phyloP scores from a whole-genome alignment of 495 filamentous ascomycete genomes.

The Daldinia decipiens region DNA sequence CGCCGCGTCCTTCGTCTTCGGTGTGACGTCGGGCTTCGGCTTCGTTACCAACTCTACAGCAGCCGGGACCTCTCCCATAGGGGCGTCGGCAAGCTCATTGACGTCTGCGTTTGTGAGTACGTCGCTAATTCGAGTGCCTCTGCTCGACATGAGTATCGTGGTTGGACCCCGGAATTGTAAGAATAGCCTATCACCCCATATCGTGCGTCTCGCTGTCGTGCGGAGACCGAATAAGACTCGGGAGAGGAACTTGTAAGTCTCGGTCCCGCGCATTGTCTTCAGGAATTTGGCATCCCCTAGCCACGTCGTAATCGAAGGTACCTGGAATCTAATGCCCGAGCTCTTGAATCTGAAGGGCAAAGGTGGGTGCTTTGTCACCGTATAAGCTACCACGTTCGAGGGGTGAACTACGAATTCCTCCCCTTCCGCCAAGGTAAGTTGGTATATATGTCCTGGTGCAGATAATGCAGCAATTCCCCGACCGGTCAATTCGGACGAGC shows the following conservation, averaged over 20 bases:
- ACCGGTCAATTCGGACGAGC: slow-evolving; percentile 85
- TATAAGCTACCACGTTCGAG: slow-evolving; percentile 90
- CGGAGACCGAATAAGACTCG: slow-evolving; percentile 70
- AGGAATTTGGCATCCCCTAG: slow-evolving; percentile 72
- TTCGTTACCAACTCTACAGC: slow-evolving; percentile 58
- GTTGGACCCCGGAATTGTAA: slow-evolving; percentile 86
- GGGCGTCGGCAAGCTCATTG: slow-evolving; percentile 83
- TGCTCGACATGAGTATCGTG: slow-evolving; percentile 85
- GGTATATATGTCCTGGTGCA: slow-evolving; percentile 86
- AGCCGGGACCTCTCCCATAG: slow-evolving; percentile 65
- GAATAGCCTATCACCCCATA: slow-evolving; percentile 96
- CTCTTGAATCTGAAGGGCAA: slow-evolving; percentile 86
- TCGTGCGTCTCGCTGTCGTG: slow-evolving; percentile 77
- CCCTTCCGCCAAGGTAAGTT: slow-evolving; percentile 76
- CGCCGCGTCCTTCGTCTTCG: slow-evolving; percentile 49
- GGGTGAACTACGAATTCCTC: slow-evolving; percentile 90
- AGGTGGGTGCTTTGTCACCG: slow-evolving; percentile 75
- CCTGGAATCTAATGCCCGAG: slow-evolving; percentile 77
- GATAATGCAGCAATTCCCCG: slow-evolving; percentile 86
- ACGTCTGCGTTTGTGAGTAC: slow-evolving; percentile 78
- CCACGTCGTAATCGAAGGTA: slow-evolving; percentile 71
- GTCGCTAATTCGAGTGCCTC: slow-evolving; percentile 78
- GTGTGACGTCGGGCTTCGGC: slow-evolving; percentile 51
- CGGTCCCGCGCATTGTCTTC: slow-evolving; percentile 70
- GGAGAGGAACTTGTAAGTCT: slow-evolving; percentile 73